Evolutionary conservation across 257 asterid genomes (phyloP).

Genomic region (Coffea eugenioides): DNA sequence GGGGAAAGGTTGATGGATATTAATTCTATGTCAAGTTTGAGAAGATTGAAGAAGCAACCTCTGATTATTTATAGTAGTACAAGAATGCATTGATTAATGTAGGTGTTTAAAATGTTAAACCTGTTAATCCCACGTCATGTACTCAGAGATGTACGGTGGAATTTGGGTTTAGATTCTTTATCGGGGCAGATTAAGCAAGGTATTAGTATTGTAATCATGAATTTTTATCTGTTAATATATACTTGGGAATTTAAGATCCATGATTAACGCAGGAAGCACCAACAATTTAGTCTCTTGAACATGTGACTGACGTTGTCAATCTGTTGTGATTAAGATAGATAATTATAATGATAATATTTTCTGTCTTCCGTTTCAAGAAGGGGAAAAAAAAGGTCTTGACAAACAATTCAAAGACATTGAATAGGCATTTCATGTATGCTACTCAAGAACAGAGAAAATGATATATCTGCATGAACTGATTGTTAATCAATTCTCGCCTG

Average conservation of each 20-base stretch:
- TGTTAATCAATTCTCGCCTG: no score
- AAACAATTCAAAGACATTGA: no score
- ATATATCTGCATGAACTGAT: no score
- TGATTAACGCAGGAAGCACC: slow-evolving; percentile 32
- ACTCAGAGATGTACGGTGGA: slow-evolving; percentile 33
- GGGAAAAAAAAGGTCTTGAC: no score
- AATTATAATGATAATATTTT: no score
- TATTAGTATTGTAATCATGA: neutral
- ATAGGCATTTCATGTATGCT: no score
- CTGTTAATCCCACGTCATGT: slow-evolving; percentile 25
- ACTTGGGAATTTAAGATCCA: slow-evolving; percentile 23
- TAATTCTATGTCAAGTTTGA: neutral
- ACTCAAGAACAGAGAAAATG: no score
- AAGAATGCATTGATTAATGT: neutral
- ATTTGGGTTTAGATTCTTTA: slow-evolving; percentile 12
- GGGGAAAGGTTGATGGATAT: neutral
- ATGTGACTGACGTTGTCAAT: slow-evolving; percentile 31
- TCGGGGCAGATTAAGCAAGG: slow-evolving; percentile 16
- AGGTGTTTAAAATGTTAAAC: neutral
- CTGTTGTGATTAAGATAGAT: neutral
- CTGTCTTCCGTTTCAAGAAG: no score
- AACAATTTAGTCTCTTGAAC: slow-evolving; percentile 16
- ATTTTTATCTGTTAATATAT: neutral
- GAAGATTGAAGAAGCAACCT: neutral
- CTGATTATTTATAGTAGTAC: slow-evolving; percentile 17